These are phyloP conservation scores for Teunomyces pallodes DNA, from an alignment of 805 yeast genomes.

Conservation along the genomic window DNA sequence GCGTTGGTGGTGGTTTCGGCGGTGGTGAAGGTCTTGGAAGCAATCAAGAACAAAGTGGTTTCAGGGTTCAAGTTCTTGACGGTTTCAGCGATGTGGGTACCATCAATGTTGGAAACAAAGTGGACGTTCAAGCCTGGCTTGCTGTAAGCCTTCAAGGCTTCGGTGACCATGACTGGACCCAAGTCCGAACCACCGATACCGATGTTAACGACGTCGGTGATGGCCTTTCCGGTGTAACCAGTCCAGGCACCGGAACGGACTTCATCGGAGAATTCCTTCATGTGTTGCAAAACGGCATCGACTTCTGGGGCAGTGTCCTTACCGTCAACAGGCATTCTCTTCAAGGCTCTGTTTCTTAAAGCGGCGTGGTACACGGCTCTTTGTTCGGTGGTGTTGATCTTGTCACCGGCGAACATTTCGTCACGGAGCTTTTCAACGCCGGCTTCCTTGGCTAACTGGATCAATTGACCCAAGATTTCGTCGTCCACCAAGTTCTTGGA, in stretches of 20 bases:
- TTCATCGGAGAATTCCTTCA: slow-evolving; percentile 89
- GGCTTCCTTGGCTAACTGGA: slow-evolving; percentile 86
- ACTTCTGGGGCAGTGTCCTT: slow-evolving; percentile 88
- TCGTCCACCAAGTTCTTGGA: slow-evolving; percentile 92
- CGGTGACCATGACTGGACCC: slow-evolving; percentile 99
- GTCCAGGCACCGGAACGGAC: slow-evolving; percentile 94
- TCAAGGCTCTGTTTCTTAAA: slow-evolving; percentile 85
- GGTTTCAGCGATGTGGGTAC: slow-evolving; percentile 94
- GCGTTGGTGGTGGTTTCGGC: slow-evolving; percentile 98
- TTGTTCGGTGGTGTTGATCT: slow-evolving; percentile 93
- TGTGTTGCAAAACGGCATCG: slow-evolving; percentile 86
- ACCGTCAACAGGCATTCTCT: slow-evolving; percentile 87
- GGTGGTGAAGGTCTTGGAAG: slow-evolving; percentile 98
- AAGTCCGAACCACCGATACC: slow-evolving; percentile 99
- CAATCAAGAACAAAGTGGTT: slow-evolving; percentile 87
- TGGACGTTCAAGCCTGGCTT: slow-evolving; percentile 74
- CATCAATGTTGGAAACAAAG: slow-evolving; percentile 97
- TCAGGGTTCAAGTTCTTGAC: slow-evolving; percentile 78
- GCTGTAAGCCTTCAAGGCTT: slow-evolving; percentile 89
- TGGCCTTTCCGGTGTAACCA: slow-evolving; percentile 93
- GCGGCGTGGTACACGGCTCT: slow-evolving; percentile 98
- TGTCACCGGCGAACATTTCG: slow-evolving; percentile 87
- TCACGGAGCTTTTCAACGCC: slow-evolving; percentile 84
- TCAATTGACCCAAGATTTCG: slow-evolving; percentile 63
- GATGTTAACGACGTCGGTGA: slow-evolving; percentile 92